Evolutionary conservation across 2,329 filamentous ascomycete species (phyloP).

Genomic region (Calonectria pauciramosa): DNA sequence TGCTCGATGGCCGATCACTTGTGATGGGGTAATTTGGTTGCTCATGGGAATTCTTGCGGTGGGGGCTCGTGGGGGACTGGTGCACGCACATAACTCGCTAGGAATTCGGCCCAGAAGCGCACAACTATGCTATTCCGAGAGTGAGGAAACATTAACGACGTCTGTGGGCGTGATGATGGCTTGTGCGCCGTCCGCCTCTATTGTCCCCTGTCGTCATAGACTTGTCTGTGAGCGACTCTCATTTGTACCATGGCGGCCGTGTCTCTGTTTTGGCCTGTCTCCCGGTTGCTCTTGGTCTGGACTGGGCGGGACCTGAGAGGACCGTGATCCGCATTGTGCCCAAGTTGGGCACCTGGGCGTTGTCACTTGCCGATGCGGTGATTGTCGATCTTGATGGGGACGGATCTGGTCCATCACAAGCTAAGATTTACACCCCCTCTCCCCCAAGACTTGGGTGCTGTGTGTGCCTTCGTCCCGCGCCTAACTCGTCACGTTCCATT

Average conservation of each 20-base stretch:
- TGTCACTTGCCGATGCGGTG: conserved; percentile 7
- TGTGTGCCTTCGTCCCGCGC: background rate
- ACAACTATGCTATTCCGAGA: background rate
- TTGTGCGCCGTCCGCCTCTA: background rate
- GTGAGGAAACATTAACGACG: background rate
- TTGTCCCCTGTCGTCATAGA: background rate
- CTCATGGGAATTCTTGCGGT: background rate
- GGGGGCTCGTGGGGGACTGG: background rate
- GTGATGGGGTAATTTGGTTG: conserved; percentile 1
- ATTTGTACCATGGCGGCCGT: background rate
- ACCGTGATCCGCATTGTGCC: conserved; percentile 1
- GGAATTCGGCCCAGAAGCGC: background rate
- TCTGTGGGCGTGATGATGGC: background rate
- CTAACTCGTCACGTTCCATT: background rate
- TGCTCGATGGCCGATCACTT: background rate
- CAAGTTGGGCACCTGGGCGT: conserved; percentile 5
- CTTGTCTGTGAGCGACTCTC: background rate
- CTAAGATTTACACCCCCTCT: background rate
- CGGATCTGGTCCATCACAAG: conserved; percentile 2
- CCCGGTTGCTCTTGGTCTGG: background rate
- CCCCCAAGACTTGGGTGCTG: background rate
- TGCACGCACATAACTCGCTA: background rate
- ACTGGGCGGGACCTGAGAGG: background rate
- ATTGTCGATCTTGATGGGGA: conserved; percentile 8
- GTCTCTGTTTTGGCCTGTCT: background rate